Conservation (phyloP, 352 stramenopile species). For the Pseudoperonospora humuli region DNA sequence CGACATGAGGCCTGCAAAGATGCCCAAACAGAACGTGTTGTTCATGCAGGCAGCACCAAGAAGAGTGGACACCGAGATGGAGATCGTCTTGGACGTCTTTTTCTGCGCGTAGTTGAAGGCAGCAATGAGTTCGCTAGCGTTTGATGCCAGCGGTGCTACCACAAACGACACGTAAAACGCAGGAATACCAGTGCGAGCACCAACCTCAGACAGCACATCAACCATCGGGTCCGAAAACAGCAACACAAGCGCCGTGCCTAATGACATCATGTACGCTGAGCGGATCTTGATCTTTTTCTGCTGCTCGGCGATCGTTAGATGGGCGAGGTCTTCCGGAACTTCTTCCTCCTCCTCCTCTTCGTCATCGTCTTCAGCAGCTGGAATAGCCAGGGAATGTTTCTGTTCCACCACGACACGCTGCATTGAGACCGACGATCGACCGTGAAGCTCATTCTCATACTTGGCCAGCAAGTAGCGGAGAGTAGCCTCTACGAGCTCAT, state of each 20-base stretch:
- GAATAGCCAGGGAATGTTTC: slow-evolving; percentile 32
- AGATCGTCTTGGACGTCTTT: slow-evolving; percentile 97
- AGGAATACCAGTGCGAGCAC: slow-evolving; percentile 81
- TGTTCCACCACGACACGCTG: slow-evolving; percentile 40
- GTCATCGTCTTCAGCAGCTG: slow-evolving; percentile 56
- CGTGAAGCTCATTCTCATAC: slow-evolving; percentile 54
- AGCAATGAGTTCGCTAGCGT: slow-evolving; percentile 96
- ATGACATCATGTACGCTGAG: slow-evolving; percentile 89
- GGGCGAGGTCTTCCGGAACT: slow-evolving; percentile 90
- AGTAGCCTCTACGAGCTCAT: slow-evolving; percentile 91
- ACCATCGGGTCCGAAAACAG: slow-evolving; percentile 98
- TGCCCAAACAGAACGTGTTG: slow-evolving; percentile 98
- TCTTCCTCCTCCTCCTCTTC: slow-evolving; percentile 92
- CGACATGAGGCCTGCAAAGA: slow-evolving; percentile 96
- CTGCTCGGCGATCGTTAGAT: slow-evolving; percentile 92
- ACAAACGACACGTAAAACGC: slow-evolving; percentile 99
- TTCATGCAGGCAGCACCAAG: slow-evolving; percentile 97
- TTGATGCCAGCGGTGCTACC: slow-evolving; percentile 94
- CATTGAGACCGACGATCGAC: slow-evolving; percentile 45
- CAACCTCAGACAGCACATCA: slow-evolving; percentile 93
- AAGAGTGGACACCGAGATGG: slow-evolving; percentile 90
- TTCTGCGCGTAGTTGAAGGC: slow-evolving; percentile 96
- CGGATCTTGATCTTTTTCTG: slow-evolving; percentile 93
- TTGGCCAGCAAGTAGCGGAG: slow-evolving; percentile 81
- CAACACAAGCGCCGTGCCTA: slow-evolving; percentile 92